Base-by-base conservation (phyloP, 768 basidiomycete species). In the Lactarius hengduanensis region DNA sequence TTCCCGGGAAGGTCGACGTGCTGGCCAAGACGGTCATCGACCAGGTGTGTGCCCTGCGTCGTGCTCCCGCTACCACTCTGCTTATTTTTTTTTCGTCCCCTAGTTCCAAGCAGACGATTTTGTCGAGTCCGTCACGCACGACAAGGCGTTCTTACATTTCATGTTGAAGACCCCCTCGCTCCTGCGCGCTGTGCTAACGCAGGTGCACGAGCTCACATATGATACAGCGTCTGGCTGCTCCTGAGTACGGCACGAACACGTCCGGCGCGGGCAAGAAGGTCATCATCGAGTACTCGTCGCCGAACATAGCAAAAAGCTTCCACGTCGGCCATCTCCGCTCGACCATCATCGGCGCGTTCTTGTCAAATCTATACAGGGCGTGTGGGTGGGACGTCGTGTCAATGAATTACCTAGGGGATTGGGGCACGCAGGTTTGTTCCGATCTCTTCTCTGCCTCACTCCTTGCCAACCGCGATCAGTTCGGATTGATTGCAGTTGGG, bases 261-360 rank as follows among this genome's bases (percentile, higher is more conserved):
- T 79, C 80, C 3, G 94, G 92, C 5, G 80, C 83, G 55, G 94
- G 94, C 13, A 95, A 97, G 79, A 92, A 86, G 59, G 78, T 91
- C 67, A 76, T 96, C 71, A 83, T 96, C 73, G 96, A 98, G 77
- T 98, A 92, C 77, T 97, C 94, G 1, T 93, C 92, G 2, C 96
- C 96, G 18, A 98, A 99, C 74, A 98, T 98, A 71, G 96, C 96
- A 22, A 99, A 99, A 76, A 90, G 90, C 5, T 98, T 98, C 86
- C 96, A 99, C 72, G 95, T 97, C 61, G 97, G 96, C 16, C 96
- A 98, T 77, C 79, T 98, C 66, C 85, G 96, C 45, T 95, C 93
- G 62, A 99, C 96, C n/a, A 99, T 99, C 76, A 96, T 98, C 74
- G 96, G 96, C n/a, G 90, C 92, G 0, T 97, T 97, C 80, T 77